Conservation (phyloP, 208 protist species). For the Tritrichomonas foetus region DNA sequence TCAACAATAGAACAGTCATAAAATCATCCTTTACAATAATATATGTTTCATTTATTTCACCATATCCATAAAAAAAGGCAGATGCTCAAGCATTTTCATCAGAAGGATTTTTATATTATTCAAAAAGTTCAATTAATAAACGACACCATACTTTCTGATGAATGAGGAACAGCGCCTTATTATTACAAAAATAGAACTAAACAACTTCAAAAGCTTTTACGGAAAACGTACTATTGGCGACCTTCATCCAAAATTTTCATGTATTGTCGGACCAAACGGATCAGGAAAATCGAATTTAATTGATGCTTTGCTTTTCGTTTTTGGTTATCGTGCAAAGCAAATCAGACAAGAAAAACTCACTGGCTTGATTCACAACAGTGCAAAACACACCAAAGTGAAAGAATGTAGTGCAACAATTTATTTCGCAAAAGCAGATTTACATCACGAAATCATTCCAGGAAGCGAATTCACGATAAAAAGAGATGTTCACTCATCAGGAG, state of each 20-base stretch:
- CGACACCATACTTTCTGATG: background rate
- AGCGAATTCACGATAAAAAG: background rate
- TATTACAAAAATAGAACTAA: conserved; percentile 90
- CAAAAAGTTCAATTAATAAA: background rate
- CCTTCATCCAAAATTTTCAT: conserved; percentile 97
- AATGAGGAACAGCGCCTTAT: conserved; percentile 72
- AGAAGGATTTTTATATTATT: too few relatives aligned
- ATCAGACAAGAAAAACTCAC: conserved; percentile 77
- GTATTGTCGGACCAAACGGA: conserved; percentile 99
- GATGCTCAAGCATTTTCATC: too few relatives aligned
- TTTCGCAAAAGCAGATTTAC: conserved; percentile 80
- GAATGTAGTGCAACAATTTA: conserved; percentile 87
- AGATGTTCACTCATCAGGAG: conserved; percentile 49
- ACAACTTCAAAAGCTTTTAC: conserved; percentile 99
- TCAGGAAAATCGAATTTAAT: conserved; percentile 99
- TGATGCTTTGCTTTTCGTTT: conserved; percentile 99
- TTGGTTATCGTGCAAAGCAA: conserved; percentile 92
- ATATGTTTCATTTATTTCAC: too few relatives aligned
- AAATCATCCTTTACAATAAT: too few relatives aligned
- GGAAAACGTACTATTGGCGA: conserved; percentile 91
- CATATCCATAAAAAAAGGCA: too few relatives aligned
- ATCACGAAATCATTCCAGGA: conserved; percentile 59
- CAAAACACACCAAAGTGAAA: conserved; percentile 75
- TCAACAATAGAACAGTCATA: too few relatives aligned
- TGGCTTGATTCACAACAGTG: conserved; percentile 97